Evolutionary conservation across 2,329 filamentous ascomycete genomes (phyloP).

Genomic region (Lachnellula arida): DNA sequence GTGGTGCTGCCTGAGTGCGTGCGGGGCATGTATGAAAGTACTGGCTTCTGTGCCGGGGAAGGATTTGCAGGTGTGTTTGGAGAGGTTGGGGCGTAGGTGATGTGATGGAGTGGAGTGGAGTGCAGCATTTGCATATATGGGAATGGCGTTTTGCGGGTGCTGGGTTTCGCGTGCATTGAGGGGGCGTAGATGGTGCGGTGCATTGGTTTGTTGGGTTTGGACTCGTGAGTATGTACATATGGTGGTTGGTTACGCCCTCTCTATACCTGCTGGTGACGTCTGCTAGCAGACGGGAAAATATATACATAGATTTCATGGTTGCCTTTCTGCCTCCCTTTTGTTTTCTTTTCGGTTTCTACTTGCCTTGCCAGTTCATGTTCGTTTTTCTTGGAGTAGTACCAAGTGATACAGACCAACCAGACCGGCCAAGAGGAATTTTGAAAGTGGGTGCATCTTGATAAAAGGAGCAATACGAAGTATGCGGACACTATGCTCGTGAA

Average conservation of each 20-base stretch:
- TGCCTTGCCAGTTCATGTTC: too few species aligned
- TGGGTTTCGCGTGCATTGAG: neutral
- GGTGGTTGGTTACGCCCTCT: neutral
- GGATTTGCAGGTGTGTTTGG: constrained; percentile 24
- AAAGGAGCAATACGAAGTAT: too few species aligned
- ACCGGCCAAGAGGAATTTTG: too few species aligned
- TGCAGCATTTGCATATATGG: neutral
- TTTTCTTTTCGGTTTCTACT: too few species aligned
- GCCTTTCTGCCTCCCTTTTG: too few species aligned
- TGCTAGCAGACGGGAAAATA: neutral
- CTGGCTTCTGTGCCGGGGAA: constrained; percentile 23
- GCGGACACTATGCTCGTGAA: too few species aligned
- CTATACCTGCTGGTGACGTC: neutral
- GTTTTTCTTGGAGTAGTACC: too few species aligned
- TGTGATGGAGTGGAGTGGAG: too few species aligned
- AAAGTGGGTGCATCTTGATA: too few species aligned
- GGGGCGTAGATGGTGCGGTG: neutral
- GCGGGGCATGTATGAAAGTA: constrained; percentile 28
- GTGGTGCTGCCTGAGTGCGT: constrained; percentile 33
- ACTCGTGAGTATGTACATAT: neutral
- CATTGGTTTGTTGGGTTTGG: too few species aligned
- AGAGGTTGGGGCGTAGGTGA: constrained; percentile 14
- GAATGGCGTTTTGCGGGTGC: neutral
- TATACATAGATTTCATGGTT: neutral
- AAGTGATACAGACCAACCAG: too few species aligned